A percentile compares a stretch with the other conserved stretches of the same genome.
phyloP scores from a whole-genome alignment of 2,329 filamentous ascomycete species.

The Pseudogymnoascus sp. region DNA sequence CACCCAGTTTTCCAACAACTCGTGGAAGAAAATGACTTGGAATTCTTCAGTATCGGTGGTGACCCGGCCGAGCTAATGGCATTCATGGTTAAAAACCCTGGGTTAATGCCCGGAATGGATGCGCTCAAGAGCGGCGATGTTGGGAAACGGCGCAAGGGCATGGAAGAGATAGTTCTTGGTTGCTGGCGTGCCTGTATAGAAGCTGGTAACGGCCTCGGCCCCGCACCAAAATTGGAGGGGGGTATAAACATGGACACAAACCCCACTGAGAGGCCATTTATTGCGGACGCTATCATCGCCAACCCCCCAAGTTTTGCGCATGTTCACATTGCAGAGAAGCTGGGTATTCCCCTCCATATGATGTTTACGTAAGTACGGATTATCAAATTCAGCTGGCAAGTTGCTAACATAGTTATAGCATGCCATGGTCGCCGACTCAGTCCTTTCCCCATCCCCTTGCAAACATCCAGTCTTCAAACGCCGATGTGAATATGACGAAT shows the following conservation, averaged over 20 bases:
- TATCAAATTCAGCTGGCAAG: slow-evolving; percentile 5
- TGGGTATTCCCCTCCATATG: slow-evolving; percentile 68
- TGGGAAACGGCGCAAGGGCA: slow-evolving; percentile 62
- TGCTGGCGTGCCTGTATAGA: slow-evolving; percentile 85
- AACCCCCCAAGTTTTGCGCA: slow-evolving; percentile 68
- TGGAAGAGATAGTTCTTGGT: slow-evolving; percentile 71
- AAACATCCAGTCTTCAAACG: slow-evolving; percentile 63
- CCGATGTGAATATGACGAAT: slow-evolving; percentile 66
- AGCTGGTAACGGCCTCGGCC: slow-evolving; percentile 57
- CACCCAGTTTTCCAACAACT: slow-evolving; percentile 61
- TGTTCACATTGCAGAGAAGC: slow-evolving; percentile 62
- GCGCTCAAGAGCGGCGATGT: slow-evolving; percentile 71
- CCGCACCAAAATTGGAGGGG: slow-evolving; percentile 41
- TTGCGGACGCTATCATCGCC: slow-evolving; percentile 70
- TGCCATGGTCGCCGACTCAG: slow-evolving; percentile 61
- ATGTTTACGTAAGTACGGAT: slow-evolving; percentile 70
- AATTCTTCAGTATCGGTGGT: slow-evolving; percentile 71
- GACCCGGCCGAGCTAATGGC: slow-evolving; percentile 73
- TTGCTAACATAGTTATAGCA: slow-evolving; percentile 31
- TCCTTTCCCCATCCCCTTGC: slow-evolving; percentile 70
- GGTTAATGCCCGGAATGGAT: slow-evolving; percentile 74
- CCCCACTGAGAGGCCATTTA: slow-evolving; percentile 48
- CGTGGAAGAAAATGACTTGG: slow-evolving; percentile 60
- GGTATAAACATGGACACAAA: slow-evolving; percentile 29
- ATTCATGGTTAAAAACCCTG: slow-evolving; percentile 82